A percentile compares a stretch with the other conserved stretches of the same genome.
Evolutionary conservation across 345 rosid species (phyloP).

Genomic region (Trapa bicornis): DNA sequence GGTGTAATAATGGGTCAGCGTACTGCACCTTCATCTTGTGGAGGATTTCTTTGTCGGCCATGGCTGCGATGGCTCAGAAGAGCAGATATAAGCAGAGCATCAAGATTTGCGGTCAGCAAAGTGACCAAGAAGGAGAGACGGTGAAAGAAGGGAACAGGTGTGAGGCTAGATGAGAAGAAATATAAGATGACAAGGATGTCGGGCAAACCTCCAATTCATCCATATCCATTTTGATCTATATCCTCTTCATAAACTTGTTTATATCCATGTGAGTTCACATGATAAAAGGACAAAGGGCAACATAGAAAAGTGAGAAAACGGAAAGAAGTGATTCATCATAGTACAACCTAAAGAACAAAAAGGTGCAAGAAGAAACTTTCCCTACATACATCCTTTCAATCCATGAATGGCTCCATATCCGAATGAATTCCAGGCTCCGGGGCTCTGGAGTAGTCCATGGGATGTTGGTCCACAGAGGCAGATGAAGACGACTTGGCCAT

Average conservation of each 20-base stretch:
- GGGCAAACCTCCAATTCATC: too few species aligned
- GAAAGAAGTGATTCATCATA: neutral
- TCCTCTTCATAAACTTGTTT: too few species aligned
- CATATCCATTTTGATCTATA: too few species aligned
- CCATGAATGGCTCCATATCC: constrained; percentile 82
- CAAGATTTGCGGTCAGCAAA: too few species aligned
- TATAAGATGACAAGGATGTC: neutral
- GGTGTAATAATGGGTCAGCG: neutral
- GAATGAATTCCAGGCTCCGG: constrained; percentile 49
- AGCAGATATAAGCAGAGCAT: neutral
- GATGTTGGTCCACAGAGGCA: constrained; percentile 44
- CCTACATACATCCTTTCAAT: constrained; percentile 12
- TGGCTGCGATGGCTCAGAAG: constrained; percentile 11
- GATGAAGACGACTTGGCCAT: constrained; percentile 58
- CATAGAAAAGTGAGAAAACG: neutral
- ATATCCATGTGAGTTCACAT: neutral
- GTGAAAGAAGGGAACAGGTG: too few species aligned
- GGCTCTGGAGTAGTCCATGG: constrained; percentile 35
- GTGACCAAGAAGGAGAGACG: too few species aligned
- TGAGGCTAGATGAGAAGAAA: neutral
- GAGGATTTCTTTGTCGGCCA: constrained; percentile 63
- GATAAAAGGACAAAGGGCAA: neutral
- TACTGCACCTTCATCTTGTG: constrained; percentile 60
- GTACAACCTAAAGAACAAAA: neutral
- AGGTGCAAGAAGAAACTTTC: neutral